Conservation (phyloP, 2,329 filamentous ascomycete genomes). For the Phialocephala subalpina region DNA sequence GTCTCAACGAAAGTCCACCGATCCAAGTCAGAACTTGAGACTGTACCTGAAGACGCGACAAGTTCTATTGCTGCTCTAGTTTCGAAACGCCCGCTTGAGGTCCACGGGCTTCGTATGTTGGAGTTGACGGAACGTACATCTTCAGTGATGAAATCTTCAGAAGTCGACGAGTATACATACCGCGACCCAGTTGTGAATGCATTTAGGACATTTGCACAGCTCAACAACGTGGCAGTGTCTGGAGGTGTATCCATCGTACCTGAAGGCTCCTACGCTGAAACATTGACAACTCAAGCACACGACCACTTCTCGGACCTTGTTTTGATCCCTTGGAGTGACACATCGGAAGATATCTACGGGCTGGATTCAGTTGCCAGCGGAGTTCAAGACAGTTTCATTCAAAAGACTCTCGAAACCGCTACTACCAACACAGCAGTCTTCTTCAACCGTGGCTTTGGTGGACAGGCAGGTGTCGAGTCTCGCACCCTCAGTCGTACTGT, state of each 20-base stretch:
- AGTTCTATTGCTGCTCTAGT: conserved; percentile 37
- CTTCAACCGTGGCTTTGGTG: conserved; percentile 75
- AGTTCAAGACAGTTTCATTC: conserved; percentile 78
- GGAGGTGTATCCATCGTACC: conserved; percentile 84
- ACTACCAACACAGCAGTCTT: conserved; percentile 78
- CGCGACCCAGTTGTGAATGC: conserved; percentile 89
- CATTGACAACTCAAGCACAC: conserved; percentile 73
- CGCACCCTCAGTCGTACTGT: conserved; percentile 51
- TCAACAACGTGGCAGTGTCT: conserved; percentile 84
- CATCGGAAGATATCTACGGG: conserved; percentile 67
- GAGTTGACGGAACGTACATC: conserved; percentile 93
- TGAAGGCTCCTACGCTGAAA: conserved; percentile 79
- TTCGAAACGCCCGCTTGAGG: conserved; percentile 34
- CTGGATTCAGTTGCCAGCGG: conserved; percentile 66
- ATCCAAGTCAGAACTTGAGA: conserved; percentile 42
- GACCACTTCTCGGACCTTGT: conserved; percentile 77
- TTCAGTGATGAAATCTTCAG: conserved; percentile 92
- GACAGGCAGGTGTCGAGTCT: conserved; percentile 51
- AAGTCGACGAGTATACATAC: conserved; percentile 75
- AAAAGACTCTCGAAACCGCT: conserved; percentile 67
- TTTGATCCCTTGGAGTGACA: conserved; percentile 88
- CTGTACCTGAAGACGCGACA: conserved; percentile 38
- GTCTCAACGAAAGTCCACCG: conserved; percentile 45
- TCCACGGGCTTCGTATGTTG: conserved; percentile 82
- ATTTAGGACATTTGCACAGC: conserved; percentile 86